These are phyloP conservation scores for Orychophragmus violaceus DNA, from an alignment of 345 rosid genomes.

Conservation along the genomic window DNA sequence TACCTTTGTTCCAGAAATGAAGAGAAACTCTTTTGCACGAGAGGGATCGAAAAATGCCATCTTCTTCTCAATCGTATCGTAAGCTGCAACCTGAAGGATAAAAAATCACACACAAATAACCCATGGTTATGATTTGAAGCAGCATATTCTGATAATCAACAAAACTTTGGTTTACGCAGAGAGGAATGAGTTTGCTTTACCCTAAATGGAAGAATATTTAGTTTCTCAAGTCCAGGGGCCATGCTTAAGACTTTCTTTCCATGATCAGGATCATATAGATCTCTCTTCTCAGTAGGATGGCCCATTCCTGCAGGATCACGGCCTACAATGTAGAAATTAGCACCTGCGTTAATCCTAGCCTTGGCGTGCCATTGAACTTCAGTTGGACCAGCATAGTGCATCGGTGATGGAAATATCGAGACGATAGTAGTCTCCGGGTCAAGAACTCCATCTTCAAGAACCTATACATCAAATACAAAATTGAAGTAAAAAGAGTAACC, in stretches of 20 bases:
- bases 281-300: constrained; percentile 93
- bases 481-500: background rate
- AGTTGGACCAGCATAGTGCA: constrained; percentile 99
- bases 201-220: constrained; percentile 90
- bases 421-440: constrained; percentile 88
- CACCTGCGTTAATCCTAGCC: constrained; percentile 94
- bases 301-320: constrained; percentile 99
- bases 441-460: constrained; percentile 87
- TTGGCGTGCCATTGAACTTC: constrained; percentile 99
- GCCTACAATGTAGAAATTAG: constrained; percentile 94
- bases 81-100: constrained; percentile 78
- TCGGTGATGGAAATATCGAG: constrained; percentile 92
- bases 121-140: background rate
- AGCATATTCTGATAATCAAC: background rate
- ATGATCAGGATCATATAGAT: constrained; percentile 90
- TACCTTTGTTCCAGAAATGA: constrained; percentile 98
- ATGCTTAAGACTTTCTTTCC: constrained; percentile 94
- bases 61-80: constrained; percentile 68
- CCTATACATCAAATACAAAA: constrained; percentile 34
- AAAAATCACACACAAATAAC: background rate
- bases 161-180: background rate
- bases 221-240: constrained; percentile 97
- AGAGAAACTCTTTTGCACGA: constrained; percentile 84
- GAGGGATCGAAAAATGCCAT: constrained; percentile 95
- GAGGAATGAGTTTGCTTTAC: constrained; percentile 30